Evolutionary conservation across 495 filamentous ascomycete species (phyloP), one percentile per base, ranked within the genome.

Genomic region (Aspergillus ellipticus): DNA sequence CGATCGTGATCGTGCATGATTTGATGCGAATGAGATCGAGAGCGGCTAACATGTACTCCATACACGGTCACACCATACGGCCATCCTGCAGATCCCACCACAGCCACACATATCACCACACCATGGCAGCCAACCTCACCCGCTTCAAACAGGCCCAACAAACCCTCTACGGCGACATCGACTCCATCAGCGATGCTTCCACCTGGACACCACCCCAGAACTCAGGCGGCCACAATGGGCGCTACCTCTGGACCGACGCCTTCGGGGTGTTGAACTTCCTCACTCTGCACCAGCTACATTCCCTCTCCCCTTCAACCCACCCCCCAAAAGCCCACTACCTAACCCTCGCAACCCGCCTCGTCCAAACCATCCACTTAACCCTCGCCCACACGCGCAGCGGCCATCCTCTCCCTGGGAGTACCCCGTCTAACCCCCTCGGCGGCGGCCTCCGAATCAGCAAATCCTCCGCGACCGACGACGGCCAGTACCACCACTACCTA

Each of bases 231-330:
- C 82, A 86, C 57, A 74, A 67, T n/a, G 85, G 85, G 31, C 76
- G 85, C 17, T 88, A 87, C 61, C 74, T 88, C 28, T 87, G 84
- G 85, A 86, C 82, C 0, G 85, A 88, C 56, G 84, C 84, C 0
- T 87, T 87, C 57, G 85, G 84, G n/a, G 80, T 89, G 3, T 47
- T 88, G 54, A 86, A 88, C 60, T 79, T 89, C 57, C 63, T 87
- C 31, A 87, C 85, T 21, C 71, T 89, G 11, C 76, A 80, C 57
- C 66, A 64, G 9, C 76, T 80, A 41, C 62, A 68, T 22, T 55
- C n/a, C 15, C 6, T 22, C 35, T 10, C 43, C 50, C 35, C 52
- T 24, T n/a, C 37, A 24, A 42, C 29, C 11, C n/a, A n/a, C n/a
- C n/a, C n/a, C n/a, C n/a, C n/a, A n/a, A n/a, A n/a, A n/a, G n/a